Percentiles rank a stretch among this genome's conserved stretches.
phyloP scores from a whole-genome alignment of 352 stramenopile genomes.

The Globisporangium camurandrum region DNA sequence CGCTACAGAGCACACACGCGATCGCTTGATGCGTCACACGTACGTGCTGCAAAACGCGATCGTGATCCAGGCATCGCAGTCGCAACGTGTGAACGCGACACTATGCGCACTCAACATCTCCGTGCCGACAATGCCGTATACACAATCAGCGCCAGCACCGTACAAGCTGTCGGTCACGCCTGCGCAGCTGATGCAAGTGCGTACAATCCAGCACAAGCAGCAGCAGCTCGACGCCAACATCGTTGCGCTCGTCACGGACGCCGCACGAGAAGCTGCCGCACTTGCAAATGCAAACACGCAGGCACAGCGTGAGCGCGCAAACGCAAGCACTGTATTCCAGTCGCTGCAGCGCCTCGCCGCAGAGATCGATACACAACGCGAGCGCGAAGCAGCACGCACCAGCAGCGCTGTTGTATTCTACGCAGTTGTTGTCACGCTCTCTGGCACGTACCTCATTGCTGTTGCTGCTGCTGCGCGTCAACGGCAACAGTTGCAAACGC shows the following conservation, averaged over 20 bases:
- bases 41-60: slow-evolving; percentile 9
- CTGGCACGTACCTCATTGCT: slow-evolving; percentile 25
- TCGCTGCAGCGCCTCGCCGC: slow-evolving; percentile 6
- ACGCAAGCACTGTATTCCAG: background rate
- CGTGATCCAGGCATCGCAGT: slow-evolving; percentile 4
- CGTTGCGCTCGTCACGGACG: slow-evolving; percentile 5
- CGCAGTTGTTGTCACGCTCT: slow-evolving; percentile 16
- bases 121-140: background rate
- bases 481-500: slow-evolving; percentile 4
- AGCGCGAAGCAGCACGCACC: slow-evolving; percentile 4
- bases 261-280: background rate
- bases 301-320: background rate
- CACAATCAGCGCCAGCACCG: background rate
- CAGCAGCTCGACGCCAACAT: slow-evolving; percentile 5
- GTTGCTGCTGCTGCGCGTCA: slow-evolving; percentile 7
- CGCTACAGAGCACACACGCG: slow-evolving; percentile 1
- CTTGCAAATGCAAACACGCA: background rate
- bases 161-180: slow-evolving; percentile 2
- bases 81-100: slow-evolving; percentile 5
- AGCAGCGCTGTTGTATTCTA: slow-evolving; percentile 29
- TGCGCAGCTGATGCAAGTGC: slow-evolving; percentile 7
- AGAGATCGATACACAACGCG: slow-evolving; percentile 6
- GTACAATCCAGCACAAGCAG: slow-evolving; percentile 7
- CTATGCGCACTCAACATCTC: slow-evolving; percentile 12
- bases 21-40: slow-evolving; percentile 8